Evolutionary conservation across 768 basidiomycete genomes (phyloP), one percentile per base, ranked within the genome.

Genomic region (Tephrocybe sp.): DNA sequence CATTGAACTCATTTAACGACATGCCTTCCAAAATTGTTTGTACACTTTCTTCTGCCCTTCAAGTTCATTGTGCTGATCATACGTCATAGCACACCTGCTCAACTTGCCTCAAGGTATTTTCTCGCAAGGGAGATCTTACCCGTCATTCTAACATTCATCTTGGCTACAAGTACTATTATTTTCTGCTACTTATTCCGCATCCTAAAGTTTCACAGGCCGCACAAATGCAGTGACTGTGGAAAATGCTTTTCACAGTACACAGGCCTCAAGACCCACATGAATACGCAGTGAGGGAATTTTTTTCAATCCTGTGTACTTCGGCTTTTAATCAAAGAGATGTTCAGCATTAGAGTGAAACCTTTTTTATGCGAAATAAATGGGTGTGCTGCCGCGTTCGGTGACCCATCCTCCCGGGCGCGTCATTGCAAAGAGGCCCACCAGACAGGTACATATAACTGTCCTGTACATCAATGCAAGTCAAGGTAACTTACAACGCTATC

Each of bases 401-500:
- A 89, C 58, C 86, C 84, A 10, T 88, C 87, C 0, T 87, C 87
- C 39, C 71, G 82, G 55, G 69, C 78, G 26, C 82, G 87, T 8
- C 87, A 89, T 58, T 71, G 74, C 49, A 80, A 76, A 60, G 85
- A 87, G 64, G 77, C 71, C 2, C 86, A 88, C 59, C 56, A 62
- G 14, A 63, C 62, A 2, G 71, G 72, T 22, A 68, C 67, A 22
- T 81, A 76, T 55, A 61, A 59, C 38, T 87, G 84, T 59, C 71
- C 73, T 19, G 53, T 68, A 32, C 41, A 52, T 19, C 62, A 63
- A n/a, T 85, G 84, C 55, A 66, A 60, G 39, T 79, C 79, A 44
- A 74, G 65, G 82, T 82, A 55, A 45, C 2, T 23, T 50, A n/a
- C 26, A 44, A 9, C 13, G 39, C 19, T 12, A 23, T 38, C 51